Evolutionary conservation across 495 filamentous ascomycete species (phyloP).

Genomic region (Delitschia confertaspora): DNA sequence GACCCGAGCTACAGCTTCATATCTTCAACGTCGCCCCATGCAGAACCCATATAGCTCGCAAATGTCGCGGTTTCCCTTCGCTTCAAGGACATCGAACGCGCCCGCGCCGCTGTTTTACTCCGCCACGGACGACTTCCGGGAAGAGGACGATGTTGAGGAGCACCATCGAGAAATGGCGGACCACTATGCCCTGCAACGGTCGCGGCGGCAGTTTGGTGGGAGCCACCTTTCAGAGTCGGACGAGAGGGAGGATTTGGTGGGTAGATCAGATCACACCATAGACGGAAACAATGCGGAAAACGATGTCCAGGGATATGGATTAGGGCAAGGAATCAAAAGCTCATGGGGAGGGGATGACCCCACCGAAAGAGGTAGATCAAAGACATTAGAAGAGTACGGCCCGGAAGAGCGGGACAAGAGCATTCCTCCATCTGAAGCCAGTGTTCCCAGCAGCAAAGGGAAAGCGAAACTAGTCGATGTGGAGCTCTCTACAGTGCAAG

Average conservation of each 20-base stretch:
- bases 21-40: conserved; percentile 42
- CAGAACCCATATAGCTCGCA: conserved; percentile 58
- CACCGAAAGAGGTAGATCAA: conserved; percentile 28
- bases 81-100: conserved; percentile 54
- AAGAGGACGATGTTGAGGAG: conserved; percentile 86
- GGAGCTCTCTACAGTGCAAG: conserved; percentile 54
- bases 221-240: conserved; percentile 71
- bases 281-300: conserved; percentile 25
- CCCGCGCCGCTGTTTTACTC: conserved; percentile 91
- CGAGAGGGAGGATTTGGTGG: conserved; percentile 57
- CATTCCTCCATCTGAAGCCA: conserved; percentile 30
- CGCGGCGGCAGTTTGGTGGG: conserved; percentile 75
- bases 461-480: conserved; percentile 78
- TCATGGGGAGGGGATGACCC: conserved; percentile 46
- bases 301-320: conserved; percentile 29
- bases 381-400: conserved; percentile 32
- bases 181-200: conserved; percentile 81
- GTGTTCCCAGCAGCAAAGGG: conserved; percentile 45
- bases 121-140: conserved; percentile 67
- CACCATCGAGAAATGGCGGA: conserved; percentile 88
- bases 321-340: conserved; percentile 48
- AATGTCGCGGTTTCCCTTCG: conserved; percentile 73
- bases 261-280: conserved; percentile 26
- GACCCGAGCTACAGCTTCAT: conserved; percentile 42
- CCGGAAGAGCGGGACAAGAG: conserved; percentile 32